Evolutionary conservation across 2,329 filamentous ascomycete species (phyloP), one percentile per base, ranked within the genome.

Genomic region (Aspergillaceae sp.): DNA sequence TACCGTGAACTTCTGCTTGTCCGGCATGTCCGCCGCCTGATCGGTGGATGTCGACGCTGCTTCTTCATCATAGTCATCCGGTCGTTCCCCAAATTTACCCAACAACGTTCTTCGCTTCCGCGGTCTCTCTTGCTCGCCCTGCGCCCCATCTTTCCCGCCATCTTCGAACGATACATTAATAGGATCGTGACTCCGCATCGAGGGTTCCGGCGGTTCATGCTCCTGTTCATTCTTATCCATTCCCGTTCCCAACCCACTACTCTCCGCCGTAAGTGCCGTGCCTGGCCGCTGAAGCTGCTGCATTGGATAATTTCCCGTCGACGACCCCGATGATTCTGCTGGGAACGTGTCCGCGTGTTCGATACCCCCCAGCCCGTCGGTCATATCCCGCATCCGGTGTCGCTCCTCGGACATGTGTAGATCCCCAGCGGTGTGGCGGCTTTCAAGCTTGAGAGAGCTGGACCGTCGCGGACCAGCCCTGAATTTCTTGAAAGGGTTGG

Each of bases 401-500:
- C 45, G 45, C 43, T 64, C 60, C 27, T 53, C 49, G 28, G 55
- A 51, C 9, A 55, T 45, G 32, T 45, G 49, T 28, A 58, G 45
- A 27, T 60, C 59, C 4, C 54, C 56, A 46, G 58, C 51, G 29
- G 57, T 60, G 44, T 50, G 51, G n/a, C 58, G 54, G 37, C 49
- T 53, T 47, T 68, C 63, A n/a, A 66, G 50, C 41, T 62, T 56
- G 29, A 60, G 55, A 32, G 62, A 59, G 30, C 52, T 48, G n/a
- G 56, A 51, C 37, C 59, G 58, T 19, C 49, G 57, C 9, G 56
- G 56, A 28, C 55, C 59, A 32, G 54, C 42, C 35, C 59, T 60
- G 50, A 66, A 62, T 45, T 69, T 70, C 43, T 66, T 66, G 50
- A 70, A 71, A 10, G 69, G 69, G 44, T 72, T 72, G 44, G 61